Percentiles rank a stretch among this genome's conserved stretches.
Conservation (phyloP, 2,329 filamentous ascomycete genomes). For the Nannizzia gypsea region DNA sequence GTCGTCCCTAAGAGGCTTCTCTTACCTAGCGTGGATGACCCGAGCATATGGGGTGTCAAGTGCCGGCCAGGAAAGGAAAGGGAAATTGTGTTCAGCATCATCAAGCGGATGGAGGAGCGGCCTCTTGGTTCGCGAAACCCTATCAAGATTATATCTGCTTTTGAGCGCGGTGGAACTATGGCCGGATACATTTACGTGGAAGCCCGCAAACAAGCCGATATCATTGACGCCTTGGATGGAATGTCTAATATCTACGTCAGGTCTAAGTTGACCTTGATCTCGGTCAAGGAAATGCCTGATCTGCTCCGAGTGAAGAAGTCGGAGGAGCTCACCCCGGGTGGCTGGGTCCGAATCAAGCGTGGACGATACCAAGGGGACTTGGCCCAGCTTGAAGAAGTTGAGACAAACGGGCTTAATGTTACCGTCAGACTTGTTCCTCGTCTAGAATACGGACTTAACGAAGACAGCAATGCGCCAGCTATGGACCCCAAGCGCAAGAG, state of each 20-base stretch:
- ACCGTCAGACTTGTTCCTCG: conserved; percentile 79
- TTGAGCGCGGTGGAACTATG: conserved; percentile 82
- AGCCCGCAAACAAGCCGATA: conserved; percentile 74
- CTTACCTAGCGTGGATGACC: conserved; percentile 86
- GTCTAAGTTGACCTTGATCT: conserved; percentile 74
- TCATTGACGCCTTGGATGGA: conserved; percentile 68
- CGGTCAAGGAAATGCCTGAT: conserved; percentile 96
- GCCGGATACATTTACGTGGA: conserved; percentile 93
- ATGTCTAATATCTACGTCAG: conserved; percentile 84
- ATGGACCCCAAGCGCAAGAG: conserved; percentile 70
- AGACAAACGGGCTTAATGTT: conserved; percentile 82
- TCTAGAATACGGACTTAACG: conserved; percentile 79
- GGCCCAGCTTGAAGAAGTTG: conserved; percentile 83
- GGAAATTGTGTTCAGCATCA: conserved; percentile 77
- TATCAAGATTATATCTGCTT: conserved; percentile 74
- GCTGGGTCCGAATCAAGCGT: conserved; percentile 79
- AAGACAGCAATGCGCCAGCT: conserved; percentile 52
- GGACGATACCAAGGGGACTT: conserved; percentile 79
- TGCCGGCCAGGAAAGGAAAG: conserved; percentile 93
- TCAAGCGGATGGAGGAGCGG: conserved; percentile 77
- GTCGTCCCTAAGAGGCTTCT: conserved; percentile 76
- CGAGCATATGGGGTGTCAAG: conserved; percentile 86
- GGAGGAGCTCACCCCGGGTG: conserved; percentile 69
- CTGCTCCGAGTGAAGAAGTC: conserved; percentile 83
- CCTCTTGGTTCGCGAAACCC: conserved; percentile 61